These are phyloP conservation scores for Arabis hirsuta DNA, from an alignment of 345 rosid genomes.

Conservation along the genomic window DNA sequence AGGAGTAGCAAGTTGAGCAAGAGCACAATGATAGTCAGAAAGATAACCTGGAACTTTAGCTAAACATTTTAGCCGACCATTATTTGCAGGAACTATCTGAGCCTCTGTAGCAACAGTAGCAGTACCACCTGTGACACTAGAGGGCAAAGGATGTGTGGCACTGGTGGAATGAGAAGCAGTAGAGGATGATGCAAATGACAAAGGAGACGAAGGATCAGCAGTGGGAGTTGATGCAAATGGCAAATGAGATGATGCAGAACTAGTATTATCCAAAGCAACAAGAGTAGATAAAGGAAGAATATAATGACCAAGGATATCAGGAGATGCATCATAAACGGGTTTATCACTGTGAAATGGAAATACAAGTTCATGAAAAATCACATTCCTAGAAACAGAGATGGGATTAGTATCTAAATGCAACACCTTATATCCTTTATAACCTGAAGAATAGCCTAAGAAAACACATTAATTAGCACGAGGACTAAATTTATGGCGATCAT, in stretches of 20 bases:
- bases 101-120: too few relatives aligned
- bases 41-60: neutral
- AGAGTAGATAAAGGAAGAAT: neutral
- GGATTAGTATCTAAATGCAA: neutral
- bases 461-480: neutral
- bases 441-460: neutral
- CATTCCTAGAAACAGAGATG: neutral
- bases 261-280: too few relatives aligned
- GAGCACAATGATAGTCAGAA: neutral
- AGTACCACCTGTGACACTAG: too few relatives aligned
- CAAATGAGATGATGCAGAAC: too few relatives aligned
- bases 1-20: neutral
- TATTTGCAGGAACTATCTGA: too few relatives aligned
- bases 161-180: too few relatives aligned
- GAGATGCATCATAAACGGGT: fast-evolving
- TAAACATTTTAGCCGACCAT: neutral
- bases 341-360: neutral
- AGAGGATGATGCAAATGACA: too few relatives aligned
- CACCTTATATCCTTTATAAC: neutral
- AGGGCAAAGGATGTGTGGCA: too few relatives aligned
- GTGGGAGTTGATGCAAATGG: too few relatives aligned
- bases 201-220: too few relatives aligned
- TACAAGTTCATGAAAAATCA: neutral
- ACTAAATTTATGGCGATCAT: neutral
- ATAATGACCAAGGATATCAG: neutral